Evolutionary conservation across 148 eudicot genomes (phyloP).

Genomic region (Chenopodium suecicum): DNA sequence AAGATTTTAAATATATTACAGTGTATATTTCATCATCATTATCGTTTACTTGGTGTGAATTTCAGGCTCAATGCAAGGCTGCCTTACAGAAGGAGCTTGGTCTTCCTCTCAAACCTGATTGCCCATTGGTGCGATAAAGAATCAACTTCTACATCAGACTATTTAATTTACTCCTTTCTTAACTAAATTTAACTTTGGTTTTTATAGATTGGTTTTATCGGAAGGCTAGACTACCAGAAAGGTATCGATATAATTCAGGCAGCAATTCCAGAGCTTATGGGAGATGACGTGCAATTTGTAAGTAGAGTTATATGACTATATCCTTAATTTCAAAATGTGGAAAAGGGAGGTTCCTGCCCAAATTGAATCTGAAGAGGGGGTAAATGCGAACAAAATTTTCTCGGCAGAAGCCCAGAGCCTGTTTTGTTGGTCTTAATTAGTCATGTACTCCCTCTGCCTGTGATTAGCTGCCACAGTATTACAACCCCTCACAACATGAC

Average conservation of each 20-base stretch:
- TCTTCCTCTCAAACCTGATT: slow-evolving; percentile 77
- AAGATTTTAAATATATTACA: neutral
- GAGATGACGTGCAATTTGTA: slow-evolving; percentile 90
- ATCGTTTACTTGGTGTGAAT: neutral
- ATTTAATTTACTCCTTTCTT: neutral
- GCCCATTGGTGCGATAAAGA: slow-evolving; percentile 71
- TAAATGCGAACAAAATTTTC: neutral
- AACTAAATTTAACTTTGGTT: neutral
- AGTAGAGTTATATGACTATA: slow-evolving; percentile 31
- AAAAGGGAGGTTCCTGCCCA: neutral
- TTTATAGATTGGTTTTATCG: slow-evolving; percentile 86
- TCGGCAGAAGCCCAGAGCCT: neutral
- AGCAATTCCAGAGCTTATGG: slow-evolving; percentile 70
- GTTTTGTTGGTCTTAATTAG: neutral
- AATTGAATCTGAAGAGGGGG: neutral
- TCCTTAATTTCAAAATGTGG: neutral
- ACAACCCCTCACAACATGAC: neutral
- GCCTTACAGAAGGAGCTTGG: slow-evolving; percentile 86
- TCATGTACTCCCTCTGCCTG: neutral
- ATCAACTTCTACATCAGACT: neutral
- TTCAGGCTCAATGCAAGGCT: slow-evolving; percentile 74
- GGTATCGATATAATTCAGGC: slow-evolving; percentile 83
- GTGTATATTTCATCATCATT: neutral
- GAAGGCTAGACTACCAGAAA: slow-evolving; percentile 95
- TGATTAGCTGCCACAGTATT: neutral